Evolutionary conservation across 1,284 basidiomycete genomes (phyloP).

Genomic region (Ustilago curta): DNA sequence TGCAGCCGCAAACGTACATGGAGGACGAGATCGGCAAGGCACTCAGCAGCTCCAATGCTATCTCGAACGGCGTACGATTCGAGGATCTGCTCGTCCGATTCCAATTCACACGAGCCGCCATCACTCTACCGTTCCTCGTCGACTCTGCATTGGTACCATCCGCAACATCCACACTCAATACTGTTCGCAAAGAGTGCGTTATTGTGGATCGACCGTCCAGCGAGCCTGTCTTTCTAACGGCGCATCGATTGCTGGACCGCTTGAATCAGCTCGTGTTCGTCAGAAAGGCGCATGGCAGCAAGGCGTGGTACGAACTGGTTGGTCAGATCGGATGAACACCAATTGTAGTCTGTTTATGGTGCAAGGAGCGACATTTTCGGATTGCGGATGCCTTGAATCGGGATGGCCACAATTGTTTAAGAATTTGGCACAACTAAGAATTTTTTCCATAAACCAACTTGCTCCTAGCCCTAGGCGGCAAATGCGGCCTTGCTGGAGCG

Average conservation of each 20-base stretch:
- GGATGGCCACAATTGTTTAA: too few relatives aligned
- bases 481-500: too few relatives aligned
- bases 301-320: conserved; percentile 36
- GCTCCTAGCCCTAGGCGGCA: too few relatives aligned
- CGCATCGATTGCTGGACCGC: conserved; percentile 20
- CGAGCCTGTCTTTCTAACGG: conserved; percentile 40
- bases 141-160: conserved; percentile 7
- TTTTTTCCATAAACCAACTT: too few relatives aligned
- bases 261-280: conserved; percentile 29
- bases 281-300: conserved; percentile 16
- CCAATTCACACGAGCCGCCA: conserved; percentile 26
- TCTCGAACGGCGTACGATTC: conserved; percentile 22
- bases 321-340: conserved; percentile 18
- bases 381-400: too few relatives aligned
- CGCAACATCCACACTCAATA: conserved; percentile 2
- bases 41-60: background rate
- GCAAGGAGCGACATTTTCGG: too few relatives aligned
- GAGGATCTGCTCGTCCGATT: conserved; percentile 36
- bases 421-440: too few relatives aligned
- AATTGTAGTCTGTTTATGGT: too few relatives aligned
- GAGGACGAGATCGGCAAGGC: conserved; percentile 44
- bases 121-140: conserved; percentile 32
- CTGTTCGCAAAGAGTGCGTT: conserved; percentile 32
- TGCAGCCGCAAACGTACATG: conserved; percentile 44
- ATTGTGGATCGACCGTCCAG: conserved; percentile 13